These are phyloP conservation scores for Dictyostelium brefeldianum DNA, from an alignment of 78 protist species.

Conservation along the genomic window DNA sequence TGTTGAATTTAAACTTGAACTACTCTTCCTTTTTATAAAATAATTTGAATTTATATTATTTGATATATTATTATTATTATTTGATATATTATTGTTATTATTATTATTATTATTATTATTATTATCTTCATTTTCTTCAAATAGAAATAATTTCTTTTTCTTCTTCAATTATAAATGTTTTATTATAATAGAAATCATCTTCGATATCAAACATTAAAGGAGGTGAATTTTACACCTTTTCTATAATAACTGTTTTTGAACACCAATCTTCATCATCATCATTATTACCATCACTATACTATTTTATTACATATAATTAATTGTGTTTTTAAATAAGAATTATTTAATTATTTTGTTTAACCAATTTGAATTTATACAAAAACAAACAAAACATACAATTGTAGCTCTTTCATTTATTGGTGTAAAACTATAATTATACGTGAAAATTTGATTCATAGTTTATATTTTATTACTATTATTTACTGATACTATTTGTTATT, in stretches of 20 bases:
- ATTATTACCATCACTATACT: background rate
- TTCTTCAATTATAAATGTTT: background rate
- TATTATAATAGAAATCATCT: slow-evolving; percentile 1
- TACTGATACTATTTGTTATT: background rate
- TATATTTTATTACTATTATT: background rate
- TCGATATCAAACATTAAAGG: background rate
- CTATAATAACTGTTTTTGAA: background rate
- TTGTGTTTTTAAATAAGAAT: background rate
- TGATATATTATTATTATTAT: no score
- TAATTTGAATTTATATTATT: background rate
- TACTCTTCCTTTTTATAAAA: background rate
- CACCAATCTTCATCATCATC: background rate
- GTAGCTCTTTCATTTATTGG: slow-evolving; percentile 14
- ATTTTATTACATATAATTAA: background rate
- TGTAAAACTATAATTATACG: background rate
- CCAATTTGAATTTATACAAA: background rate
- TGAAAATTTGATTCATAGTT: background rate
- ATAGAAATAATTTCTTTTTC: background rate
- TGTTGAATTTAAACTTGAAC: background rate
- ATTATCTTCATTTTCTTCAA: background rate
- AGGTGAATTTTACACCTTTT: background rate
- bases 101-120: background rate
- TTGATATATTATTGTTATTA: no score
- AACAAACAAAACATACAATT: background rate
- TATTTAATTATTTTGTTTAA: background rate